Percentiles rank a stretch among this genome's conserved stretches.
Conservation (phyloP, 2,329 filamentous ascomycete species). For the Trichoderma koningiopsis region DNA sequence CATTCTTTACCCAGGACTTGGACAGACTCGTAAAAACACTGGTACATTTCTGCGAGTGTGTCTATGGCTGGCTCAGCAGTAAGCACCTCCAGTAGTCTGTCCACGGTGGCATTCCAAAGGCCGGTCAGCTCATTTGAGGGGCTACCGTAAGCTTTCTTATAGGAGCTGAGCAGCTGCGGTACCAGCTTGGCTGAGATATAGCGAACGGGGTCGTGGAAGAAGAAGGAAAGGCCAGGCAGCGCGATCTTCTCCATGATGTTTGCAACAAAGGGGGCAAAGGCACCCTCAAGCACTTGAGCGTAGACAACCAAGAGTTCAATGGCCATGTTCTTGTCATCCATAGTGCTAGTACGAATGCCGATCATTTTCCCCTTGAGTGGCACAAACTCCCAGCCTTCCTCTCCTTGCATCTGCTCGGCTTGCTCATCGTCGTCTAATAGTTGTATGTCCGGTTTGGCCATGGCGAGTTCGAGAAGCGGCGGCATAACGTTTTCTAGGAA, state of each 20-base stretch:
- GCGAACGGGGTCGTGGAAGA: slow-evolving; percentile 97
- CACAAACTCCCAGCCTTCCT: slow-evolving; percentile 97
- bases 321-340: slow-evolving; percentile 99
- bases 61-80: slow-evolving; percentile 94
- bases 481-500: slow-evolving; percentile 95
- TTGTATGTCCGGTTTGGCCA: slow-evolving; percentile 96
- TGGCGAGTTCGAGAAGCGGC: slow-evolving; percentile 84
- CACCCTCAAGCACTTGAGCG: slow-evolving; percentile 88
- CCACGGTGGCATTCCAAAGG: slow-evolving; percentile 82
- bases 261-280: slow-evolving; percentile 87
- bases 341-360: slow-evolving; percentile 92
- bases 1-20: slow-evolving; percentile 89
- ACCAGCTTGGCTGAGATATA: slow-evolving; percentile 94
- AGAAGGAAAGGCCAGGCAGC: slow-evolving; percentile 90
- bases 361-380: slow-evolving; percentile 98
- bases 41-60: slow-evolving; percentile 97
- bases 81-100: slow-evolving; percentile 90
- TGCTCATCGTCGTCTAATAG: slow-evolving; percentile 94
- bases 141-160: slow-evolving; percentile 86
- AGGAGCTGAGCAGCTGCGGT: slow-evolving; percentile 87
- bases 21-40: slow-evolving; percentile 98
- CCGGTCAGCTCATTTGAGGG: slow-evolving; percentile 77
- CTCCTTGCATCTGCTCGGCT: slow-evolving; percentile 86
- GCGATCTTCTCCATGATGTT: slow-evolving; percentile 98
- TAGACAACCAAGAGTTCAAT: slow-evolving; percentile 98